Percentiles rank a stretch among this genome's conserved stretches.
These are phyloP conservation scores for Lichtheimia corymbifera DNA, from an alignment of 371 early-diverging fungal genomes.

Conservation along the genomic window DNA sequence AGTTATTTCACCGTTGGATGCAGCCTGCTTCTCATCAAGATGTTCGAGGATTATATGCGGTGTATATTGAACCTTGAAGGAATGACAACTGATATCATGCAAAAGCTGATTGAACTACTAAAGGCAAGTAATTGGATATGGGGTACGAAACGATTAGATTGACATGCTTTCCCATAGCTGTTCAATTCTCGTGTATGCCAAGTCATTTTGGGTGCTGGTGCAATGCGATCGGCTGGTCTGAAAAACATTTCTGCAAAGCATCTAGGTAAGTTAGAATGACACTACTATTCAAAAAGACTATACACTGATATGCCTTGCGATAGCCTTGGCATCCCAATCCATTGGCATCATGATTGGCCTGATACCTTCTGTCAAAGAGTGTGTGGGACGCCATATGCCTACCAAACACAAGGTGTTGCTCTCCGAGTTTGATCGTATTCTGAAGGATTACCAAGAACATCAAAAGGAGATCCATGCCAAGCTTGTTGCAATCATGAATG, in stretches of 20 bases:
- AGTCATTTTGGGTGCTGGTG: conserved; percentile 94
- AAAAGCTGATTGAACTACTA: conserved; percentile 80
- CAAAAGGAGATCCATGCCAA: conserved; percentile 87
- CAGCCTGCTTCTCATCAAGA: conserved; percentile 81
- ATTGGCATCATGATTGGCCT: conserved; percentile 81
- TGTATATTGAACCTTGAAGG: conserved; percentile 75
- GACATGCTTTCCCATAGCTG: conserved; percentile 41
- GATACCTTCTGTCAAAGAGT: conserved; percentile 80
- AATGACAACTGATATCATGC: conserved; percentile 81
- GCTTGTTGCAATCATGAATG: conserved; percentile 90
- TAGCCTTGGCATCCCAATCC: conserved; percentile 90
- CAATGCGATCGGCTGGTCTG: conserved; percentile 91
- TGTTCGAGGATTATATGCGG: conserved; percentile 85
- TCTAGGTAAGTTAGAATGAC: conserved; percentile 53
- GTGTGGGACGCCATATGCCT: conserved; percentile 67
- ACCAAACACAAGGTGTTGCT: conserved; percentile 75
- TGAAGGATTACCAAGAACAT: conserved; percentile 82
- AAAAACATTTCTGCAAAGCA: conserved; percentile 96
- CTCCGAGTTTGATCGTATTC: conserved; percentile 84
- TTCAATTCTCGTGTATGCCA: conserved; percentile 93
- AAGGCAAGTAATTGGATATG: conserved; percentile 56
- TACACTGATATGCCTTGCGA: neutral
- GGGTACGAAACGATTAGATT: neutral
- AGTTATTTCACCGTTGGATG: conserved; percentile 87
- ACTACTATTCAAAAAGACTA: neutral